Percentiles rank a stretch among this genome's conserved stretches.
Conservation (phyloP, 139 green algal species). For the Raphidocelis subcapitata region DNA sequence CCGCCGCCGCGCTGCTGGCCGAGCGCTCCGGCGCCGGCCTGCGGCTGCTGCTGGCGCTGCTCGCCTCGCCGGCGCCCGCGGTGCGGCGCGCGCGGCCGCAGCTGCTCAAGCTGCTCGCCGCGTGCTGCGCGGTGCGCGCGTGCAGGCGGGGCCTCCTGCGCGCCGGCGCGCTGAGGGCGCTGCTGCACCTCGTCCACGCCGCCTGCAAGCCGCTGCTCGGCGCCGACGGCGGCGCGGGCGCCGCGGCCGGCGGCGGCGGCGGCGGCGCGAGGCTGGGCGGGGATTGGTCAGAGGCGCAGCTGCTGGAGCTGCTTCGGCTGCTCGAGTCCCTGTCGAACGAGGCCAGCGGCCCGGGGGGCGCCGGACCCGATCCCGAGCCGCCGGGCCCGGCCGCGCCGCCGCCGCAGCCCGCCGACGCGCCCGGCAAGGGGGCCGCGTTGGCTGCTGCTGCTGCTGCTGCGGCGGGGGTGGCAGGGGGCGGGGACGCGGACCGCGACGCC, state of each 20-base stretch:
- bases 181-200: conserved; percentile 36
- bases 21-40: conserved; percentile 21
- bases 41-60: conserved; percentile 25
- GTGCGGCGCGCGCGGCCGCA: neutral
- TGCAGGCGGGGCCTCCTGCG: conserved; percentile 46
- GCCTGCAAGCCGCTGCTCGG: conserved; percentile 25
- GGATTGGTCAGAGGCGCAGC: conserved; percentile 8
- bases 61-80: neutral
- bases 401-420: no score
- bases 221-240: neutral
- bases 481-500: no score
- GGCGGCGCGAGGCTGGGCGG: neutral
- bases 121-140: conserved; percentile 9
- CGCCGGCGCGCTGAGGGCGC: conserved; percentile 20
- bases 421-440: no score
- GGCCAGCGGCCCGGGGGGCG: conserved; percentile 1
- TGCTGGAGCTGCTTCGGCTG: conserved; percentile 42
- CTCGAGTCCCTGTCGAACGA: conserved; percentile 35
- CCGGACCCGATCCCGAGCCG: conserved; percentile 8
- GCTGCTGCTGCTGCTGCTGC: neutral
- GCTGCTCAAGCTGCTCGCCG: conserved; percentile 29
- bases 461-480: no score
- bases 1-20: conserved; percentile 34
- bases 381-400: conserved; percentile 11
- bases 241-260: conserved; percentile 1